Conservation (phyloP, 169 alveolate genomes). For the Besnoitia besnoiti region DNA sequence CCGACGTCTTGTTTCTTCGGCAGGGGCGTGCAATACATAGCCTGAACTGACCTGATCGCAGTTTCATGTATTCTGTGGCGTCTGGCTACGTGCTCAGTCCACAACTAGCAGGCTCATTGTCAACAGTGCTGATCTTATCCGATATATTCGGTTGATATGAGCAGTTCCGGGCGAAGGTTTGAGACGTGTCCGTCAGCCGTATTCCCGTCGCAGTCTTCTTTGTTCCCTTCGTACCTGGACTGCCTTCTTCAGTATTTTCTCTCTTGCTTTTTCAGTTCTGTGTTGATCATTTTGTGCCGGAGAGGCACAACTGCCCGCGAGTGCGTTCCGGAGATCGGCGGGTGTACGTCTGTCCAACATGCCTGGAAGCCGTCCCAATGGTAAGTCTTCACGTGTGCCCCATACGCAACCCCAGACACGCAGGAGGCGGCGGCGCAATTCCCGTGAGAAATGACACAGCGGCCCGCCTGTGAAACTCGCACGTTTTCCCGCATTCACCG, state of each 20-base stretch:
- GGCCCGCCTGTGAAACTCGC: too few relatives aligned
- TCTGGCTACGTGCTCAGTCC: not conserved
- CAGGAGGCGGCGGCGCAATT: too few relatives aligned
- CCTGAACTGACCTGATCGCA: not conserved
- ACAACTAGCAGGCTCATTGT: not conserved
- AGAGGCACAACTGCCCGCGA: slow-evolving; percentile 52
- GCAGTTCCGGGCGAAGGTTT: too few relatives aligned
- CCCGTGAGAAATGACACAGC: too few relatives aligned
- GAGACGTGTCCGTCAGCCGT: too few relatives aligned
- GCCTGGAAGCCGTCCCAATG: slow-evolving; percentile 48
- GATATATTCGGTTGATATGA: too few relatives aligned
- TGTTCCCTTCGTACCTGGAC: too few relatives aligned
- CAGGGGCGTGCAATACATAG: not conserved
- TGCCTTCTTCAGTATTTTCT: too few relatives aligned
- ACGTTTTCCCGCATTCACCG: not conserved
- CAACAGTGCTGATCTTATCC: too few relatives aligned
- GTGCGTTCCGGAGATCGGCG: slow-evolving; percentile 52
- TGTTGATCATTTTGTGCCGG: slow-evolving; percentile 57
- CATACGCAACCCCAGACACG: not conserved
- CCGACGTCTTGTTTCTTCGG: not conserved
- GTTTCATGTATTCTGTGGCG: not conserved
- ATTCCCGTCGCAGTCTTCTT: too few relatives aligned
- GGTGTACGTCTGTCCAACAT: slow-evolving; percentile 55
- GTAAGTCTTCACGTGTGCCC: slow-evolving; percentile 12
- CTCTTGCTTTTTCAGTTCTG: slow-evolving; percentile 38